Evolutionary conservation across 2,329 filamentous ascomycete species (phyloP), one percentile per base, ranked within the genome.

Genomic region (Coniochaeta sp.): DNA sequence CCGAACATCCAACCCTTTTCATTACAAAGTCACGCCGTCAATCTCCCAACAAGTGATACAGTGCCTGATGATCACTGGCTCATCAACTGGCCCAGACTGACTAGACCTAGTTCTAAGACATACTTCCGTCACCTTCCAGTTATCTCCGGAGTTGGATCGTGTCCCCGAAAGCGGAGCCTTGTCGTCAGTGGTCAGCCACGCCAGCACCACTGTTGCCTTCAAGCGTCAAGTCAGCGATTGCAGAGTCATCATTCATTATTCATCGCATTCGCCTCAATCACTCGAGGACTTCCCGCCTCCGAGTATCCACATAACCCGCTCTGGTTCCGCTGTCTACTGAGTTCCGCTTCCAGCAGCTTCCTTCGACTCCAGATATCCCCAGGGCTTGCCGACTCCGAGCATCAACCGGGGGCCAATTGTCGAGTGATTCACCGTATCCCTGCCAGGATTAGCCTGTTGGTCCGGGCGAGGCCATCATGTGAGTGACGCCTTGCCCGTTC

Each of bases 131-230:
- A 35, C 28, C 28, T 20, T 10, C 16, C 18, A 22, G 14, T 26
- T 26, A 61, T 32, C 28, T 42, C 38, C 38, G 38, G 38, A 27
- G 20, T 33, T 38, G 24, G 38, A 14, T 27, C 47, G 13, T 38
- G 12, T 40, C 51, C n/a, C 53, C 53, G 53, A 55, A 51, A 55
- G 53, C 53, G 53, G 53, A 55, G 53, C 53, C 53, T 52, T 49
- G 53, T 49, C 53, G 30, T 55, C 53, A 40, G 38, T n/a, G n/a
- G n/a, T n/a, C n/a, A n/a, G n/a, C n/a, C n/a, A n/a, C n/a, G n/a
- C n/a, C n/a, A n/a, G n/a, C n/a, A n/a, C 52, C 18, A n/a, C n/a
- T n/a, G n/a, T n/a, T n/a, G n/a, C n/a, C n/a, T n/a, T n/a, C n/a
- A n/a, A n/a, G n/a, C n/a, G n/a, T n/a, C n/a, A n/a, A n/a, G 26